A percentile compares a stretch with the other conserved stretches of the same genome.
These are phyloP conservation scores for Chaetomium olivaceum DNA, from an alignment of 2,329 filamentous ascomycete genomes.

Conservation along the genomic window DNA sequence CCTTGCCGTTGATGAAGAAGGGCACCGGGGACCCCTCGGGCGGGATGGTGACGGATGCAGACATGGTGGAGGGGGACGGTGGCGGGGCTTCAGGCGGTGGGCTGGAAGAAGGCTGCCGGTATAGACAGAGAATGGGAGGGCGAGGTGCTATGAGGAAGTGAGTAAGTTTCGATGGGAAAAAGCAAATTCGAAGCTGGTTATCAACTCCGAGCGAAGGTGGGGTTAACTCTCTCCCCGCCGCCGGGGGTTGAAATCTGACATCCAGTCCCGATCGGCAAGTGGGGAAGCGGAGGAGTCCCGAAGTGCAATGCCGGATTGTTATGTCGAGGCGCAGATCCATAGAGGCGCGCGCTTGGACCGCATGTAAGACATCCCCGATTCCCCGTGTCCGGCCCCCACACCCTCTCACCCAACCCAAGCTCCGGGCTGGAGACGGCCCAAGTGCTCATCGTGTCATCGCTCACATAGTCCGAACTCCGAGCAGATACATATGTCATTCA, in stretches of 20 bases:
- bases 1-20: constrained; percentile 38
- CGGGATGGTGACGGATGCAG: constrained; percentile 12
- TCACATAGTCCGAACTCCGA: too few species aligned
- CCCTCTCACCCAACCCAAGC: too few species aligned
- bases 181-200: not conserved
- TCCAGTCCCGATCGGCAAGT: constrained; percentile 11
- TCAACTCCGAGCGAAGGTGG: constrained; percentile 4
- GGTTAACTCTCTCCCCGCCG: not conserved
- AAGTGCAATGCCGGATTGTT: not conserved
- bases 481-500: too few species aligned
- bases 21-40: constrained; percentile 35
- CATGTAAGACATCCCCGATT: not conserved
- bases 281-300: not conserved
- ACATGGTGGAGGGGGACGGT: constrained; percentile 20
- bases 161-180: not conserved
- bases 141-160: not conserved
- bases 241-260: not conserved
- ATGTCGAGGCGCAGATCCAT: not conserved
- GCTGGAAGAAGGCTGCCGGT: not conserved
- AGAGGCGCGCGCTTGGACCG: not conserved
- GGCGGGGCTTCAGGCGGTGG: too few species aligned
- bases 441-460: too few species aligned
- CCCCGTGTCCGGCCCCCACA: too few species aligned
- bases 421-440: too few species aligned
- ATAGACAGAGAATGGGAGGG: not conserved